Evolutionary conservation across 164 flowering plant species (phyloP).

Genomic region (Amborella trichopoda): DNA sequence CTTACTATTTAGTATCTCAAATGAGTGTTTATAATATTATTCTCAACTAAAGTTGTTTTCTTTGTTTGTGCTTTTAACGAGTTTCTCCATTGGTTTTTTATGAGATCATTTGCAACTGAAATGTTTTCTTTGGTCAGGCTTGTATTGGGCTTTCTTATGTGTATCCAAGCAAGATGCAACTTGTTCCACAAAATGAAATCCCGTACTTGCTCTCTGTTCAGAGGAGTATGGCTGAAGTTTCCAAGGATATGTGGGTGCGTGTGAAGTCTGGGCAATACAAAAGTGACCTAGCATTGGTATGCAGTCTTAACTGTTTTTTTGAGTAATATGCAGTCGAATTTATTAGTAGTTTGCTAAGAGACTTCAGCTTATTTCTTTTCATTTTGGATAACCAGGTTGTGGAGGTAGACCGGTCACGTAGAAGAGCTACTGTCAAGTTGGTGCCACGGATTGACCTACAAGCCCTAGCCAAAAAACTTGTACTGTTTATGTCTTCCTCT

Average conservation of each 20-base stretch:
- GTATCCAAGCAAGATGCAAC: slow-evolving; percentile 33
- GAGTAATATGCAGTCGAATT: background rate
- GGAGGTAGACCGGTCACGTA: slow-evolving; percentile 43
- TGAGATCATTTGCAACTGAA: background rate
- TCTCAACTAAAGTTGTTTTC: background rate
- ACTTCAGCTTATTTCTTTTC: background rate
- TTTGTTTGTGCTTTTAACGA: background rate
- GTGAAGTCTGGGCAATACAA: slow-evolving; percentile 85
- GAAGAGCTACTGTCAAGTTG: slow-evolving; percentile 63
- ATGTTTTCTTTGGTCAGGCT: slow-evolving; percentile 35
- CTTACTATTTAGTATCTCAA: background rate
- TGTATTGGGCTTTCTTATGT: slow-evolving; percentile 58
- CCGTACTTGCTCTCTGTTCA: slow-evolving; percentile 44
- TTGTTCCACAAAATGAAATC: slow-evolving; percentile 53
- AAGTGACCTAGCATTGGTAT: slow-evolving; percentile 87
- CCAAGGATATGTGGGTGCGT: slow-evolving; percentile 70
- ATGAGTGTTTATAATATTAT: background rate
- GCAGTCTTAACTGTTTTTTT: background rate
- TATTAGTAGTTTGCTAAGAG: no score
- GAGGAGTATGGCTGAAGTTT: slow-evolving; percentile 24
- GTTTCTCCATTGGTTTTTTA: background rate
- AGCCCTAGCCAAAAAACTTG: slow-evolving; percentile 18
- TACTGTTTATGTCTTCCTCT: no score
- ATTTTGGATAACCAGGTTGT: slow-evolving; percentile 40
- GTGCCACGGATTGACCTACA: slow-evolving; percentile 82